These are phyloP conservation scores for Melastoma malabathricum DNA, from an alignment of 345 rosid genomes.

Conservation along the genomic window DNA sequence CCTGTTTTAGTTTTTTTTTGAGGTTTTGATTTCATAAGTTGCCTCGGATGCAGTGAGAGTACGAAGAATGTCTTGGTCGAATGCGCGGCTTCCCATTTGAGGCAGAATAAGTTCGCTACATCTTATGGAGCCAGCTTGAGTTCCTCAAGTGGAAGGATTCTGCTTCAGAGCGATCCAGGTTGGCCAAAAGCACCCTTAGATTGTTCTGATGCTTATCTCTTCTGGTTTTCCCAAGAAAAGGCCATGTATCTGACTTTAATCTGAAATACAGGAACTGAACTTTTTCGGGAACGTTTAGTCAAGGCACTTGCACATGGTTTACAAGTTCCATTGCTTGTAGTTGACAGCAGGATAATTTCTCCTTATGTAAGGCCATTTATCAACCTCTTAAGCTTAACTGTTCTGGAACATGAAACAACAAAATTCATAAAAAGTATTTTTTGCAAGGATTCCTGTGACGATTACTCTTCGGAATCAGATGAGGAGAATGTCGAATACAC, in stretches of 20 bases:
- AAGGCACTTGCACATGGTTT: conserved; percentile 82
- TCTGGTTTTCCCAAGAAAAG: background rate
- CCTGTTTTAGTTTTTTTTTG: conserved; percentile 4
- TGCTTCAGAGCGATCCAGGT: conserved; percentile 94
- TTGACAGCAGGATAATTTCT: conserved; percentile 83
- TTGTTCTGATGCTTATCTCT: background rate
- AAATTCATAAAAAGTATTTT: conserved; percentile 4
- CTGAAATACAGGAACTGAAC: conserved; percentile 64
- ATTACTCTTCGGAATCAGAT: conserved; percentile 62
- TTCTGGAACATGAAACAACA: background rate
- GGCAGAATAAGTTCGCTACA: conserved; percentile 37
- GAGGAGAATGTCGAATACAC: conserved; percentile 45
- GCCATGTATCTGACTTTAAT: background rate
- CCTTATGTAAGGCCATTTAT: conserved; percentile 67
- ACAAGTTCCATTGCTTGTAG: conserved; percentile 73
- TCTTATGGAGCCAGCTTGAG: conserved; percentile 59
- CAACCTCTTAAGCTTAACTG: conserved; percentile 1
- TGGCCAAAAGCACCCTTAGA: conserved; percentile 4
- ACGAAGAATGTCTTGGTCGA: conserved; percentile 66
- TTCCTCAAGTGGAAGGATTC: conserved; percentile 82
- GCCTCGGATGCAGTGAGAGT: conserved; percentile 39
- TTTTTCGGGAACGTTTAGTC: conserved; percentile 81
- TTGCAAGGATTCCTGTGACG: conserved; percentile 67
- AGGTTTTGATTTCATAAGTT: conserved; percentile 2
- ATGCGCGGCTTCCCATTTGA: conserved; percentile 79